Conservation (phyloP, 2,329 filamentous ascomycete species). For the Fusarium tricinctum region DNA sequence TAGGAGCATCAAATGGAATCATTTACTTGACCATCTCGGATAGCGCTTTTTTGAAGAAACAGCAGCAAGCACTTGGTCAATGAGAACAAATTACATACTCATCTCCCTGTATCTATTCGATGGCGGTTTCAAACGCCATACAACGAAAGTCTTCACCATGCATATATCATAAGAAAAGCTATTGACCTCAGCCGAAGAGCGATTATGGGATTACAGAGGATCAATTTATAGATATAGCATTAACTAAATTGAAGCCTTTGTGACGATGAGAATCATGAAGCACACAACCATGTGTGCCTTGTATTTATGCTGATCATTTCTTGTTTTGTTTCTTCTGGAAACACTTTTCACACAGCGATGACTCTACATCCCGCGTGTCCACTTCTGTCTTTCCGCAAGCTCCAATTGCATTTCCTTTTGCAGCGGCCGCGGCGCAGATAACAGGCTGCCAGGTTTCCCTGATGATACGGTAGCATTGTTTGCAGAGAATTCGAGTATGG, state of each 20-base stretch:
- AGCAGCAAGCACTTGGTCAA: too few species aligned
- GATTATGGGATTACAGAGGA: too few species aligned
- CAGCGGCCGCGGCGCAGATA: neutral
- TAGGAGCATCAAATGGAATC: neutral
- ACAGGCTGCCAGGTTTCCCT: neutral
- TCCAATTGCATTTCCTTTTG: neutral
- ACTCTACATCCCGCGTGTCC: neutral
- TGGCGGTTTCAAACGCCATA: too few species aligned
- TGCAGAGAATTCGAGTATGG: neutral
- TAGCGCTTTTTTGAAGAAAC: too few species aligned
- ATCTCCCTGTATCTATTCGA: too few species aligned
- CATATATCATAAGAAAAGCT: too few species aligned
- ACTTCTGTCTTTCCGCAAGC: neutral
- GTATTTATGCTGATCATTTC: neutral
- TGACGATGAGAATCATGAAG: neutral
- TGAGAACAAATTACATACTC: too few species aligned
- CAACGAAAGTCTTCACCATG: too few species aligned
- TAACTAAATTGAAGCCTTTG: neutral
- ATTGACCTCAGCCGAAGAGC: too few species aligned
- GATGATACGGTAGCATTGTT: constrained; percentile 4
- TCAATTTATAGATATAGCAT: neutral
- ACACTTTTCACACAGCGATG: neutral
- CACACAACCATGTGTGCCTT: neutral
- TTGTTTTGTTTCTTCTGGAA: constrained; percentile 9
- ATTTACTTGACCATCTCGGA: fast-evolving